Evolutionary conservation across 306 rosid species (phyloP).

Genomic region (Sphenostylis stenocarpa): DNA sequence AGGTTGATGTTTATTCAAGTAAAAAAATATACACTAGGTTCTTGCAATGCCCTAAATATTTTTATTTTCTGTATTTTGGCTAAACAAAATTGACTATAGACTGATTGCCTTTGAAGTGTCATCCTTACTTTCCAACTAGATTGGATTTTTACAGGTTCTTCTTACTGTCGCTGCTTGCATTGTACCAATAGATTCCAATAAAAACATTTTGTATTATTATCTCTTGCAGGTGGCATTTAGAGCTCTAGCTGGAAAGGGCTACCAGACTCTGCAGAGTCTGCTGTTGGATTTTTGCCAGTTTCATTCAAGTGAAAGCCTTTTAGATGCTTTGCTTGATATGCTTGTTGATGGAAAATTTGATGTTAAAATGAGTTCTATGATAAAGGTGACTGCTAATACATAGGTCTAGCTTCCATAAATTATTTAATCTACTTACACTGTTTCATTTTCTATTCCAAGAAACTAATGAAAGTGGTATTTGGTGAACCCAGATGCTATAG

Average conservation of each 20-base stretch:
- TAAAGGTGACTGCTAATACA: constrained; percentile 68
- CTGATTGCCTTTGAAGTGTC: constrained; percentile 1
- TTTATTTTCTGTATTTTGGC: not conserved
- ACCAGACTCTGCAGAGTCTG: constrained; percentile 89
- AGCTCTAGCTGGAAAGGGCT: constrained; percentile 94
- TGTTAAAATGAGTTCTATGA: constrained; percentile 63
- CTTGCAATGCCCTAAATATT: not conserved
- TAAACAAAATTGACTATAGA: not conserved
- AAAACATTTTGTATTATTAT: not conserved
- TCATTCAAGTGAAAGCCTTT: constrained; percentile 73
- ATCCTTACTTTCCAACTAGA: constrained; percentile 12
- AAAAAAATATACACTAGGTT: not conserved
- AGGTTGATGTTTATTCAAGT: not conserved
- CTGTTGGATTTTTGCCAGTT: constrained; percentile 83
- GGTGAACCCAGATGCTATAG: constrained; percentile 22
- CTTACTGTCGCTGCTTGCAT: constrained; percentile 11
- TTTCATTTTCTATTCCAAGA: constrained; percentile 26
- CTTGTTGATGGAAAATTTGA: constrained; percentile 95
- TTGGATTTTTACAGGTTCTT: not conserved
- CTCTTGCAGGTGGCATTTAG: constrained; percentile 79
- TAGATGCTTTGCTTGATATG: constrained; percentile 86
- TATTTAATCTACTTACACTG: constrained; percentile 24
- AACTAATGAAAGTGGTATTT: constrained; percentile 13
- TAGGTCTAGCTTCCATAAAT: constrained; percentile 29
- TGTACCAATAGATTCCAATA: constrained; percentile 8